Evolutionary conservation across 2,329 filamentous ascomycete genomes (phyloP).

Genomic region (Mycosphaerella arachidis): DNA sequence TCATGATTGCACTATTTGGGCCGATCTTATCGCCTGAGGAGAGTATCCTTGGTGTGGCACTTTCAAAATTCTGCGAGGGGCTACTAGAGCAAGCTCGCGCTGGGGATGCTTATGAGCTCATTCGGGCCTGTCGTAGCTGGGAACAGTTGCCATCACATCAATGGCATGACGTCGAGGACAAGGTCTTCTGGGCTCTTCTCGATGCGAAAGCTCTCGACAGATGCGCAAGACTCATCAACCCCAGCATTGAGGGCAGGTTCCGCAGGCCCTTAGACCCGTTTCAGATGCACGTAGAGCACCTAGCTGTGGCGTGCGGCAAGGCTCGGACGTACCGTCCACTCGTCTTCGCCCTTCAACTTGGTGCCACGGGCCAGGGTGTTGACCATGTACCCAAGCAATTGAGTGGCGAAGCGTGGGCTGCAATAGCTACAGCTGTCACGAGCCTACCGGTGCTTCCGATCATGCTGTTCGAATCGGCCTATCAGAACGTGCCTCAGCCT

Average conservation of each 20-base stretch:
- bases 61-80: neutral
- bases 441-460: neutral
- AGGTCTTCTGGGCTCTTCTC: neutral
- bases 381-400: neutral
- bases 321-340: neutral
- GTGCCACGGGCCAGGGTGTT: too few species aligned
- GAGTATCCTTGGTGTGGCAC: neutral
- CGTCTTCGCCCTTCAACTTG: too few species aligned
- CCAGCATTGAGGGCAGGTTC: neutral
- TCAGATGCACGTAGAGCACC: neutral
- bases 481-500: neutral
- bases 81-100: neutral
- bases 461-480: neutral
- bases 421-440: neutral
- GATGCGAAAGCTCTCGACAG: neutral
- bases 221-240: neutral
- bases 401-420: neutral
- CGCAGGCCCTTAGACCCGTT: neutral
- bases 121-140: neutral
- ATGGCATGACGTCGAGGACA: neutral
- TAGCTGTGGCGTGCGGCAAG: neutral
- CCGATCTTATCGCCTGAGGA: neutral
- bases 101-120: neutral
- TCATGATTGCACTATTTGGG: neutral
- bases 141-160: neutral